Evolutionary conservation across 768 basidiomycete species (phyloP).

Genomic region (Mycena maculata): DNA sequence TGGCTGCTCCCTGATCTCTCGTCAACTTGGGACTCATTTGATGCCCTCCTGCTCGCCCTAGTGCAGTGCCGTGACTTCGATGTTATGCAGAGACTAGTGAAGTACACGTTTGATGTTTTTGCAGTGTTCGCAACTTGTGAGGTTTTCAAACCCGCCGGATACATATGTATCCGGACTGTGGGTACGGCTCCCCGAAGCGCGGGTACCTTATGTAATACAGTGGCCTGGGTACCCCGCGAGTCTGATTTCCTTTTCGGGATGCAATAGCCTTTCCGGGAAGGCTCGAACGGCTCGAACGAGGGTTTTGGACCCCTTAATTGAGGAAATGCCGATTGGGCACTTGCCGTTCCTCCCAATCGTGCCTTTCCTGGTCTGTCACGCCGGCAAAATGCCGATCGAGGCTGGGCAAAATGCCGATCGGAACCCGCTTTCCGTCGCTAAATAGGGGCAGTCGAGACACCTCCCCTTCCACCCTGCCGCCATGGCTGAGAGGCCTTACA

Average conservation of each 20-base stretch:
- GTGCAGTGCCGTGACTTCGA: too few relatives aligned
- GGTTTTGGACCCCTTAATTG: background rate
- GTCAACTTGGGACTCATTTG: too few relatives aligned
- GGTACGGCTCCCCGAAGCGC: background rate
- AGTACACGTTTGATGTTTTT: too few relatives aligned
- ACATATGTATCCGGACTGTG: background rate
- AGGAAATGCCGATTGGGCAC: background rate
- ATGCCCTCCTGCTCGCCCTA: too few relatives aligned
- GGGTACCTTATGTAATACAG: conserved; percentile 3
- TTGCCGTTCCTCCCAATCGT: background rate
- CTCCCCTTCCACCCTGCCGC: background rate
- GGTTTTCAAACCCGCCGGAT: too few relatives aligned
- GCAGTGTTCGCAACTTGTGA: too few relatives aligned
- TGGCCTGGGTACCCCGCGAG: background rate
- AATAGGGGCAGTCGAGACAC: too few relatives aligned
- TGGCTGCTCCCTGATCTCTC: too few relatives aligned
- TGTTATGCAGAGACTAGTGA: too few relatives aligned
- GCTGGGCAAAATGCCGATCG: background rate
- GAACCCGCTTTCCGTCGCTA: too few relatives aligned
- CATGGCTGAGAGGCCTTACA: background rate
- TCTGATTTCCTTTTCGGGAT: conserved; percentile 3
- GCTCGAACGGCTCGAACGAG: too few relatives aligned
- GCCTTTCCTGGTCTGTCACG: background rate
- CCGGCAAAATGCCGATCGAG: background rate
- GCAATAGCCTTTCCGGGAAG: background rate